These are phyloP conservation scores for Creolimax fragrantissima DNA, from an alignment of 78 protist genomes.

Conservation along the genomic window DNA sequence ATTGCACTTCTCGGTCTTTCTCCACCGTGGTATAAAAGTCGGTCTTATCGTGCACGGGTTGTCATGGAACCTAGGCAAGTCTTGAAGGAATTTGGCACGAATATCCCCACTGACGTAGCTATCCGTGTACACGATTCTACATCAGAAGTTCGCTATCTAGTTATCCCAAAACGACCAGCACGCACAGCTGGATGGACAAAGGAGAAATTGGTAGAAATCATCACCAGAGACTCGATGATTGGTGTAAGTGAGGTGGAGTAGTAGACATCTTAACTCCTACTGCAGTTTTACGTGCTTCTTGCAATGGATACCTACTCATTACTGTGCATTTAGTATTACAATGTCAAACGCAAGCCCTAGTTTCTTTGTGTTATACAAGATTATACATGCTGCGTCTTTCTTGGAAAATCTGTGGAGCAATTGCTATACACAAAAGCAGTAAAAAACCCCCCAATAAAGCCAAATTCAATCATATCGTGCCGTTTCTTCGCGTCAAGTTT, in stretches of 20 bases:
- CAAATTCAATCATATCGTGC: too few species aligned
- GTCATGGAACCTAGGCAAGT: constrained; percentile 47
- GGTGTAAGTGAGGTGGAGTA: constrained; percentile 36
- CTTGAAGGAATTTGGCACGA: constrained; percentile 28
- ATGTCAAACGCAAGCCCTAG: too few species aligned
- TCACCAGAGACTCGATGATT: constrained; percentile 40
- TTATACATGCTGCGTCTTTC: too few species aligned
- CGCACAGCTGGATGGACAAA: constrained; percentile 27
- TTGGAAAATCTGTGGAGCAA: too few species aligned
- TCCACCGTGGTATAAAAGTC: constrained; percentile 45
- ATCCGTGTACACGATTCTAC: constrained; percentile 52
- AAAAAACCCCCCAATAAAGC: too few species aligned
- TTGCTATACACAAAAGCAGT: too few species aligned
- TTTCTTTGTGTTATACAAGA: too few species aligned
- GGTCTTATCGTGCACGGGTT: constrained; percentile 28
- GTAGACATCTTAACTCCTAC: too few species aligned
- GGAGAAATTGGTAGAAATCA: background rate
- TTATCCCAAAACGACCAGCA: constrained; percentile 41
- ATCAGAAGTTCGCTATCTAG: constrained; percentile 39
- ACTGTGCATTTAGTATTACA: too few species aligned
- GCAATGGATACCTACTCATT: too few species aligned
- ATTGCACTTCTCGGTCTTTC: constrained; percentile 24
- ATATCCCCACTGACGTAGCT: background rate
- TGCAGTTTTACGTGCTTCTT: too few species aligned
- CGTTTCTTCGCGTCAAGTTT: too few species aligned